Base-by-base conservation (phyloP, 73 alveolate species). In the Stentor coeruleus region DNA sequence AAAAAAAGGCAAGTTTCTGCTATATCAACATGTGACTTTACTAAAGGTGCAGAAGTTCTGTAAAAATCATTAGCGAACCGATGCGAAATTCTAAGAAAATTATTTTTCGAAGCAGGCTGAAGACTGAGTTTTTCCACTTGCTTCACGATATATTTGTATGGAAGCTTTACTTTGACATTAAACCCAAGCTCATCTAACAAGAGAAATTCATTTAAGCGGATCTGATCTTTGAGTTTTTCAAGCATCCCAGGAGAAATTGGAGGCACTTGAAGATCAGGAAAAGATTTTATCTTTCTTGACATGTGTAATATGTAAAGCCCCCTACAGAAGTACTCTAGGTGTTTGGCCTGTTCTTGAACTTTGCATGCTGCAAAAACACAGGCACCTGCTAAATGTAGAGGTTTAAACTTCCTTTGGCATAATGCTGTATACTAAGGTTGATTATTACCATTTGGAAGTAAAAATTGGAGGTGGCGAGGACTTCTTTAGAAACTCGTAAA, bases 311-410 rank as follows among this genome's bases (percentile, higher is more conserved):
- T 26, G 37, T 66, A 66, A 26, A 66, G 33, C 39, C 39, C 39
- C 33, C 33, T 33, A 31, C 79, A 66, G 33, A 66, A 33, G 14
- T 37, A 20, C 39, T 66, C 39, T 66, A 66, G 14, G 33, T 66
- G 79, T 66, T 40, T 66, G n/a, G 79, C 49, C 79, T 66, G 79
- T 66, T 66, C 79, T 33, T 28, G 42, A 66, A 66, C 79, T 66
- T 66, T 66, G 1, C 79, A 37, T 66, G 79, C 79, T 20, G 33
- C 20, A 66, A 66, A 66, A 26, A 66, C 40, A 2, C 79, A 66
- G 11, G 79, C 79, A 0, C 49, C 37, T 20, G 79, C 36, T 31
- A 66, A 31, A 11, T 20, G 79, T 37, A 66, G 79, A 33, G 40
- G 1, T 1, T 66, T 31, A 40, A 20, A 66, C 79, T 66, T 66